These are phyloP conservation scores for Aspergillus piperis DNA, from an alignment of 2,329 filamentous ascomycete genomes.

Conservation along the genomic window DNA sequence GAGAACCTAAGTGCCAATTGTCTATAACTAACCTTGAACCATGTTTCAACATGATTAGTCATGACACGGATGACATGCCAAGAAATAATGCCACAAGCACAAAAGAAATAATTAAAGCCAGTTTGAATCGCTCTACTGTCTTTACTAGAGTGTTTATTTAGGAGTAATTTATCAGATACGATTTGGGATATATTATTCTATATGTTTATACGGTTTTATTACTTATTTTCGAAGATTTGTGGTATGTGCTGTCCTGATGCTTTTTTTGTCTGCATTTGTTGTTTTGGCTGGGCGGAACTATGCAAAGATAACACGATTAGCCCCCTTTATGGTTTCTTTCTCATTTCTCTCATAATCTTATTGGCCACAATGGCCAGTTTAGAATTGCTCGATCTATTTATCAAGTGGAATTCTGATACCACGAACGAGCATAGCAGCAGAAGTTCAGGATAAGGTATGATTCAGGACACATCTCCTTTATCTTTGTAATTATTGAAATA, in stretches of 20 bases:
- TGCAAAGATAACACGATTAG: background rate
- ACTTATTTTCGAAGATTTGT: background rate
- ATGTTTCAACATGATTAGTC: background rate
- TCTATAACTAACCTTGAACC: no score
- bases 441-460: background rate
- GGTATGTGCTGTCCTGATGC: background rate
- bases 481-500: background rate
- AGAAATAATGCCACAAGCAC: background rate
- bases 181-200: background rate
- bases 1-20: no score
- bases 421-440: background rate
- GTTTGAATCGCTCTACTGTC: background rate
- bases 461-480: background rate
- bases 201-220: background rate
- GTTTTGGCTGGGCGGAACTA: background rate
- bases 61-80: background rate
- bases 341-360: background rate
- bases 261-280: background rate
- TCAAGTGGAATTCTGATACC: background rate
- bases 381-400: background rate
- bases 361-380: background rate
- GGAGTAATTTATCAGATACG: background rate
- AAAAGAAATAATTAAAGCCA: background rate
- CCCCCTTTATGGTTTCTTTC: background rate
- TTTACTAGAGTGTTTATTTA: background rate